These are phyloP conservation scores for Epichloe typhina DNA, from an alignment of 2,329 filamentous ascomycete genomes.

Conservation along the genomic window DNA sequence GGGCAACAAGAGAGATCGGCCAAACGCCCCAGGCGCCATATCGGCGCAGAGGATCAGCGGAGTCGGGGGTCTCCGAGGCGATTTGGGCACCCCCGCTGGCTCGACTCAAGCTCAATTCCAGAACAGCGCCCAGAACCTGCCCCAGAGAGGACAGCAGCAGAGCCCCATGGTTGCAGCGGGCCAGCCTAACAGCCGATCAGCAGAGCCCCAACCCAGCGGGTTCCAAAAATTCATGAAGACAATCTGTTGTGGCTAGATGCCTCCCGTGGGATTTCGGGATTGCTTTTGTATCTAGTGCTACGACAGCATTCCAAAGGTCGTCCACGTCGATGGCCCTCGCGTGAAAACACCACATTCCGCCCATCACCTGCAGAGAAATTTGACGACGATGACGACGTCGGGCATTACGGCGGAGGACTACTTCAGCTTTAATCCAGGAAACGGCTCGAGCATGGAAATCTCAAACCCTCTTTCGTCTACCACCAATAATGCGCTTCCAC, in stretches of 20 bases:
- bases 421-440: not conserved
- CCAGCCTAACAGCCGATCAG: conserved; percentile 39
- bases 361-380: not conserved
- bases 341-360: not conserved
- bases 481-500: not conserved
- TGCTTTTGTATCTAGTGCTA: conserved; percentile 18
- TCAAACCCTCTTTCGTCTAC: not conserved
- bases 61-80: conserved; percentile 52
- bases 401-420: not conserved
- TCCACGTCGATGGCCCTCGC: not conserved
- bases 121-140: conserved; percentile 81
- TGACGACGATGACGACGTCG: not conserved
- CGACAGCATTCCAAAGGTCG: conserved; percentile 12
- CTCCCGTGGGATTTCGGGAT: conserved; percentile 12
- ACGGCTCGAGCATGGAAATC: not conserved
- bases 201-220: conserved; percentile 64
- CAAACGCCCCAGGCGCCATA: conserved; percentile 63
- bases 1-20: conserved; percentile 61
- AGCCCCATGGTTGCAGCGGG: conserved; percentile 42
- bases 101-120: conserved; percentile 95
- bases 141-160: conserved; percentile 49
- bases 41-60: conserved; percentile 65
- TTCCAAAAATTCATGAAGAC: conserved; percentile 89
- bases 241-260: conserved; percentile 68
- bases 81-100: conserved; percentile 71